Base-by-base conservation (phyloP, 2,329 filamentous ascomycete species). In the Pestalotiopsis sp. region DNA sequence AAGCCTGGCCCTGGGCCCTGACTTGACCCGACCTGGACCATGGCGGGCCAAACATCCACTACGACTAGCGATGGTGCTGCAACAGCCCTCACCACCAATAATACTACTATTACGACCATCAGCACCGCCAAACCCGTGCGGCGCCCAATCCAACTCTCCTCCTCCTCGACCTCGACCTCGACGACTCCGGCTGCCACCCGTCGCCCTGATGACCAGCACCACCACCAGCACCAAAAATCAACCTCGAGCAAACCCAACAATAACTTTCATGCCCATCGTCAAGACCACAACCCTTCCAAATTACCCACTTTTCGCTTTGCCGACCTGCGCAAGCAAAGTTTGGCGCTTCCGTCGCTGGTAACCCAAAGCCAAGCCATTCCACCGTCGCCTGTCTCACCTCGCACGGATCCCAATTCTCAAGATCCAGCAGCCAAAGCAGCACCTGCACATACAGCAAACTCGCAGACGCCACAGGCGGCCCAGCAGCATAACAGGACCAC, bases 271-370 rank as follows among this genome's bases (percentile, higher is more conserved):
- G 77, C 78, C 59, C 86, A 88, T 77, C 85, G 86, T 67, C 84
- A 85, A 72, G 85, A 76, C 75, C 83, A 88, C 77, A 87, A 83
- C 74, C 84, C 85, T 52, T 88, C 86, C 70, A 88, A 88, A 73
- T 78, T 88, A 72, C 86, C 87, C 36, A 82, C 86, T 25, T 87
- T 85, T 76, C 86, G 86, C 69, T 86, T 86, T 74, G 83, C 81
- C 72, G 86, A 88, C 78, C 79, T 84, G 67, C 79, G 79, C 68
- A 81, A 80, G 69, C 79, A 80, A 70, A 72, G 76, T 61, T 77
- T 82, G 49, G 73, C 75, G 49, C 71, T 77, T 62, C 77, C 80
- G 60, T 76, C 75, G 67, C 75, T 80, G 68, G 74, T 79, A 68
- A 64, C 38, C 36, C 79, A 78, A 41, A 77, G 77, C 69, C 52